Evolutionary conservation across 208 protist genomes (phyloP).

Genomic region (Acanthamoeba sp.): DNA sequence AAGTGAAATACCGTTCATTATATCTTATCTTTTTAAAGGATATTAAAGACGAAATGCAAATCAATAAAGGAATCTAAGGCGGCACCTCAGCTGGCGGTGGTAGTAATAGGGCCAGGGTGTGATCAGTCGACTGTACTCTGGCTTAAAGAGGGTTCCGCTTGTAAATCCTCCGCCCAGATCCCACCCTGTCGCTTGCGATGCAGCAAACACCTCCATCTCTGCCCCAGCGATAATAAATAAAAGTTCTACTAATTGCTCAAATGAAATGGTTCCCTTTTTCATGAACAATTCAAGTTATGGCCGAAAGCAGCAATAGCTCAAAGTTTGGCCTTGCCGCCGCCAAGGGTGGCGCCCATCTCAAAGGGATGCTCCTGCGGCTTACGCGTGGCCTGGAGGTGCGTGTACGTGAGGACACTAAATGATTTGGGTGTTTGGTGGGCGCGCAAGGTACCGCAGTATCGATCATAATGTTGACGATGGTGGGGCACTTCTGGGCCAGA

Average conservation of each 20-base stretch:
- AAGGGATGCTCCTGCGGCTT: constrained; percentile 67
- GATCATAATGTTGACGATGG: constrained; percentile 76
- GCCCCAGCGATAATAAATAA: too few relatives aligned
- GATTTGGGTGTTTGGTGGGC: background rate
- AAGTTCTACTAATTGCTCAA: too few relatives aligned
- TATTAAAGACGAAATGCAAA: too few relatives aligned
- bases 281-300: too few relatives aligned
- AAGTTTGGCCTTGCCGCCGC: constrained; percentile 26
- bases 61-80: background rate
- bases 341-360: constrained; percentile 37
- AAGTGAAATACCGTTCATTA: background rate
- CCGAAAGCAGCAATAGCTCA: background rate
- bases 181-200: background rate
- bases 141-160: background rate
- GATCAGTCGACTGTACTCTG: background rate
- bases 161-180: background rate
- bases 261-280: too few relatives aligned
- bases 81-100: constrained; percentile 5
- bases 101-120: constrained; percentile 2
- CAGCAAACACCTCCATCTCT: constrained; percentile 6
- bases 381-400: background rate
- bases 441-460: background rate
- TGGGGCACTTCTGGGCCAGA: constrained; percentile 60
- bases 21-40: background rate
- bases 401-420: background rate